A percentile compares a stretch with the other conserved stretches of the same genome.
Evolutionary conservation across 352 stramenopile species (phyloP).

Genomic region (Pythium pyrilobum): DNA sequence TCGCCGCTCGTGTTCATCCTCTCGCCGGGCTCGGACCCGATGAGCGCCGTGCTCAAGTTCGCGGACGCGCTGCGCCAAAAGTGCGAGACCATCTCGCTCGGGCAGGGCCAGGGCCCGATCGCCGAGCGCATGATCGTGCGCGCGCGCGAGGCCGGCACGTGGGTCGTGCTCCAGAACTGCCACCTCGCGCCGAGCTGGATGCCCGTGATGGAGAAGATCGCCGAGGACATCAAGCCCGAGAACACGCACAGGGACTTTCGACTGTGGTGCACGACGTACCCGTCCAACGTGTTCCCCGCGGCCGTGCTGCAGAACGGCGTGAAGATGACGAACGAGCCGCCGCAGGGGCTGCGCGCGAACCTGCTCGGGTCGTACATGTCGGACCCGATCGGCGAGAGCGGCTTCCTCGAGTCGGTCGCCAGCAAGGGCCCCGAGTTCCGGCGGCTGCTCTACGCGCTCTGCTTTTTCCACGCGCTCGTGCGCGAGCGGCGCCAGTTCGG

Average conservation of each 20-base stretch:
- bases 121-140: constrained; percentile 87
- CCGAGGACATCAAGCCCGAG: constrained; percentile 76
- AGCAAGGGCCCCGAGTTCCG: constrained; percentile 79
- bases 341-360: constrained; percentile 89
- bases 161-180: constrained; percentile 91
- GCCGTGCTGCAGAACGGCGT: constrained; percentile 94
- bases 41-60: constrained; percentile 89
- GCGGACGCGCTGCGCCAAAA: constrained; percentile 68
- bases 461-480: constrained; percentile 90
- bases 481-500: constrained; percentile 92
- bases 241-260: constrained; percentile 87
- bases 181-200: constrained; percentile 92
- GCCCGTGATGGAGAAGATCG: constrained; percentile 90
- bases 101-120: constrained; percentile 90
- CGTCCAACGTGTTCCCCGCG: constrained; percentile 90
- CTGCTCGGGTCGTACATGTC: constrained; percentile 89
- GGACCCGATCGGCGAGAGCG: constrained; percentile 86
- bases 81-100: constrained; percentile 89
- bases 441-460: constrained; percentile 86
- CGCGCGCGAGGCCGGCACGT: constrained; percentile 74
- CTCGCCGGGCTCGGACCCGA: constrained; percentile 88
- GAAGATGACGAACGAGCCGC: constrained; percentile 96
- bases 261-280: constrained; percentile 94
- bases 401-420: constrained; percentile 82
- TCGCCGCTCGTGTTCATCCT: constrained; percentile 92